Percentiles rank a stretch among this genome's conserved stretches.
Conservation (phyloP, 352 stramenopile genomes). For the Pythium coloratum region DNA sequence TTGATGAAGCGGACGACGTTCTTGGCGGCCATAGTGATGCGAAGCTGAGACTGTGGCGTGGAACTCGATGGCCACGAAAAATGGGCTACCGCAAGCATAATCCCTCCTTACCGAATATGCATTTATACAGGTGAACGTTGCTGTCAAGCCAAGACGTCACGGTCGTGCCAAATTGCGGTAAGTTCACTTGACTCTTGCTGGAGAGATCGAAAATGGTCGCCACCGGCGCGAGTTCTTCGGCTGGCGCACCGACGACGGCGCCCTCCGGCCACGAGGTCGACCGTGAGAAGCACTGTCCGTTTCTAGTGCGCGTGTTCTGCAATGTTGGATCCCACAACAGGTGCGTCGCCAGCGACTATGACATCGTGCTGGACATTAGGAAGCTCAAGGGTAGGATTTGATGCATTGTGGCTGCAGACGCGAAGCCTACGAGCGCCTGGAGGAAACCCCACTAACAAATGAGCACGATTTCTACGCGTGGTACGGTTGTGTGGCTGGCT, state of each 20-base stretch:
- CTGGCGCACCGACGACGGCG: background rate
- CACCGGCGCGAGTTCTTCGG: background rate
- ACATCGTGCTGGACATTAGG: background rate
- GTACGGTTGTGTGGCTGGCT: conserved; percentile 21
- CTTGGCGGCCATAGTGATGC: conserved; percentile 60
- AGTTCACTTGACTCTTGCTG: background rate
- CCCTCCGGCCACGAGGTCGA: conserved; percentile 31
- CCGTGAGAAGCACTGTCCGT: conserved; percentile 69
- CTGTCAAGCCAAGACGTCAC: background rate
- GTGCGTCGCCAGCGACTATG: conserved; percentile 23
- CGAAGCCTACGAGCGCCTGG: conserved; percentile 58
- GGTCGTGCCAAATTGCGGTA: background rate
- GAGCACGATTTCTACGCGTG: conserved; percentile 80
- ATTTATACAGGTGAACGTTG: conserved; percentile 9
- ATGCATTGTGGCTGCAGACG: conserved; percentile 30
- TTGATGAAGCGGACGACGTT: conserved; percentile 88
- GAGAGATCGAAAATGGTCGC: background rate
- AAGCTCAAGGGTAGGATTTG: background rate
- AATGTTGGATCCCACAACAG: conserved; percentile 51
- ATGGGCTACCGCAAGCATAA: background rate
- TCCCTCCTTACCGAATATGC: conserved; percentile 22
- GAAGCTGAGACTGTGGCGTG: conserved; percentile 7
- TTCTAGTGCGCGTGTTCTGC: conserved; percentile 72
- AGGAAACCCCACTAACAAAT: conserved; percentile 50
- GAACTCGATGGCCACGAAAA: conserved; percentile 21